Base-by-base conservation (phyloP, 2,329 filamentous ascomycete genomes). In the Cordyceps tenuipes region DNA sequence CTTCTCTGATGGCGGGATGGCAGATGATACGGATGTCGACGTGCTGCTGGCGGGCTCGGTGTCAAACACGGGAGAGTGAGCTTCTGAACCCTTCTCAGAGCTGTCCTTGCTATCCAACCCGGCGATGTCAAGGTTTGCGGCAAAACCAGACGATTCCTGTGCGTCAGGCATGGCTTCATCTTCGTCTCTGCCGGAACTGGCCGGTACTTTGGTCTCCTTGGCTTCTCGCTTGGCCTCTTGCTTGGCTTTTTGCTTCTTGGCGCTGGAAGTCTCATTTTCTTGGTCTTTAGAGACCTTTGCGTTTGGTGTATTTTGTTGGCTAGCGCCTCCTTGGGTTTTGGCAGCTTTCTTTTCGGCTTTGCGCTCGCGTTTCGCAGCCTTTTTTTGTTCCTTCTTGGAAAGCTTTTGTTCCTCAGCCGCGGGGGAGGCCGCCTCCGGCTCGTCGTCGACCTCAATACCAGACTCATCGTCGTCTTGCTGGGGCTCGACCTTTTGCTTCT, bases 11-110 rank as follows among this genome's bases (percentile, higher is more conserved):
- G 81, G 77, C 7, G 85, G 78, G 13, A 83, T 77, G 51, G 84
- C 80, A 23, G 87, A 90, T 59, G 87, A 89, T 59, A 85, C 81
- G 19, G 88, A 91, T 34, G 88, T 90, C 52, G 81, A 82, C 51
- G 81, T 82, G 62, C 78, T 76, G 71, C 82, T 84, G 52, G 80
- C 74, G n/a, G 77, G 69, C 62, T 82, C 80, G 62, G 71, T 70
- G 69, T 90, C 87, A 66, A 86, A 86, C 3, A 79, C 76, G 26
- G 85, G 82, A 36, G 74, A 75, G 19, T 73, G 71, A 53, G 68
- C 68, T 64, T 72, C 70, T 8, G 87, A 89, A 50, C 77, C 74
- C n/a, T 78, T 76, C 31, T 78, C 75, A 53, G 83, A 80, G 50
- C 79, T 78, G 8, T 81, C 77, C 34, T 77, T 73, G 59, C 72